Conservation (phyloP, 2,329 filamentous ascomycete species). For the Geosmithia putterillii region DNA sequence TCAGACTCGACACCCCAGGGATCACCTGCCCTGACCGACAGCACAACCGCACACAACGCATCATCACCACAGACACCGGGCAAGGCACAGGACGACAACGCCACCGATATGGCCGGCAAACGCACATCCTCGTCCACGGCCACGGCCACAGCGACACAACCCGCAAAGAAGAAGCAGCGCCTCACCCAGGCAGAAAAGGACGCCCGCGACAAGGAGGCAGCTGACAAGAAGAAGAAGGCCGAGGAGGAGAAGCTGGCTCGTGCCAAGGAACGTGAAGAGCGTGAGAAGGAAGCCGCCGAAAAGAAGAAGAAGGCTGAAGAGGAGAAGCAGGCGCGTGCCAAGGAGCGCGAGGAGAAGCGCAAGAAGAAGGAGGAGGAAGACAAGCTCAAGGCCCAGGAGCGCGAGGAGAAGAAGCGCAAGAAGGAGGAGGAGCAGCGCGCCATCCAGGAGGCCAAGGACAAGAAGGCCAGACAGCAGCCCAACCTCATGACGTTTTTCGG, state of each 20-base stretch:
- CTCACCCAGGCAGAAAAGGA: constrained; percentile 27
- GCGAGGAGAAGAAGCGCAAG: constrained; percentile 31
- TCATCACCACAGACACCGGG: constrained; percentile 25
- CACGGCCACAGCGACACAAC: constrained; percentile 8
- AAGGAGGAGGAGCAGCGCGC: constrained; percentile 34
- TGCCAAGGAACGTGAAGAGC: constrained; percentile 17
- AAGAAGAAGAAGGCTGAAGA: constrained; percentile 17
- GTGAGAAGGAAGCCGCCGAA: constrained; percentile 20
- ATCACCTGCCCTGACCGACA: constrained; percentile 28
- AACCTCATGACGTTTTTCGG: constrained; percentile 35
- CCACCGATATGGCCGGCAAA: neutral
- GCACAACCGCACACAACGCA: constrained; percentile 19
- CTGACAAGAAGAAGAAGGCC: constrained; percentile 20
- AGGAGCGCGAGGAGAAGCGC: constrained; percentile 25
- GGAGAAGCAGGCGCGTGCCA: constrained; percentile 25
- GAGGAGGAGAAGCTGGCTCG: constrained; percentile 16
- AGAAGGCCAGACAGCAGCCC: constrained; percentile 34
- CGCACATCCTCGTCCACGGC: constrained; percentile 2
- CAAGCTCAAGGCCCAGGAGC: constrained; percentile 10
- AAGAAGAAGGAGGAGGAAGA: constrained; percentile 30
- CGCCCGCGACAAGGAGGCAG: constrained; percentile 23
- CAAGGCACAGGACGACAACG: constrained; percentile 6
- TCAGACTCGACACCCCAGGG: constrained; percentile 7
- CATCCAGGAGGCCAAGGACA: constrained; percentile 30
- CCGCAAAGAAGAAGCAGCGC: constrained; percentile 29